phyloP scores from a whole-genome alignment of 1,139 yeast genomes.

The Saccharomyces hybrid region DNA sequence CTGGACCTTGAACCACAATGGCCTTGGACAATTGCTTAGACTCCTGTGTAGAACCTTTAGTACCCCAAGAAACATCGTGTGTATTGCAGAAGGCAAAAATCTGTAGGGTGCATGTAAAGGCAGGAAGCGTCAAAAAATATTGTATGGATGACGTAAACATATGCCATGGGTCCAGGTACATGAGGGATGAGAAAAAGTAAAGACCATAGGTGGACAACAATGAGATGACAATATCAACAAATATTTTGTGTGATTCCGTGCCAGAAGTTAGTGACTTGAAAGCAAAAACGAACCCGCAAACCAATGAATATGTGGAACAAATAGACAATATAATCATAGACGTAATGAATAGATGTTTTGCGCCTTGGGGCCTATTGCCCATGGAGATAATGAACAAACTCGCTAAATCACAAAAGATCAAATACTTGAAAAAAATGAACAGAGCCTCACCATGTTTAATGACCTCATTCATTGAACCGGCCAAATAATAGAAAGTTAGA shows the following conservation, averaged over 20 bases:
- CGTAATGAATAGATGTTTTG: conserved; percentile 61
- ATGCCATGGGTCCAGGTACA: conserved; percentile 94
- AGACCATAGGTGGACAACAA: conserved; percentile 88
- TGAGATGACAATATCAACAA: conserved; percentile 78
- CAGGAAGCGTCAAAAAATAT: conserved; percentile 83
- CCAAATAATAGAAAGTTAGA: conserved; percentile 83
- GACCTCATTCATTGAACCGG: conserved; percentile 63
- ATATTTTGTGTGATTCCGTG: conserved; percentile 40
- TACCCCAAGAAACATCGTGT: conserved; percentile 97
- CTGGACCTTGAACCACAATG: conserved; percentile 45
- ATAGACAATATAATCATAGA: conserved; percentile 66
- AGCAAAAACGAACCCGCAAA: conserved; percentile 79
- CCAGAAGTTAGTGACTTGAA: conserved; percentile 44
- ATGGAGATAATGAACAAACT: conserved; percentile 84
- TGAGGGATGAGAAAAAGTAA: conserved; percentile 66
- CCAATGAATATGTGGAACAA: conserved; percentile 75
- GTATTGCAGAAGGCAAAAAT: conserved; percentile 93
- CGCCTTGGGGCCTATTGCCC: conserved; percentile 95
- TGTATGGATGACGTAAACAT: conserved; percentile 76
- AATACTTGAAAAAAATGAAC: conserved; percentile 76
- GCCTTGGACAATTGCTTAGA: conserved; percentile 61
- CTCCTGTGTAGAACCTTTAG: conserved; percentile 82
- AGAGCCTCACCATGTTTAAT: conserved; percentile 70
- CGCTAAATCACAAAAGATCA: conserved; percentile 71
- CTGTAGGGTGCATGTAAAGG: conserved; percentile 83